phyloP scores from a whole-genome alignment of 305 asterid genomes.

The Fraxinus ornus region DNA sequence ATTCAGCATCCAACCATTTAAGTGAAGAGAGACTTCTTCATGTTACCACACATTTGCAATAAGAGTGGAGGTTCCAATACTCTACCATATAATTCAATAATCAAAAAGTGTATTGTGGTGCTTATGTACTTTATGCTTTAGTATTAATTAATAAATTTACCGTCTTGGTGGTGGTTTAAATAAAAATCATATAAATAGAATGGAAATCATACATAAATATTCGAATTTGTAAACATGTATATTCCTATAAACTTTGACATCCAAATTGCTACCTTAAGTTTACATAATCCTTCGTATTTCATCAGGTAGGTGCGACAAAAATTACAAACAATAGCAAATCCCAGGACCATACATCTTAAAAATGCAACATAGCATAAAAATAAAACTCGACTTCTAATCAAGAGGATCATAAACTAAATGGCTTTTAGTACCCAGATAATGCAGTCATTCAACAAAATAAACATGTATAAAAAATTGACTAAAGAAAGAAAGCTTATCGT shows the following conservation, averaged over 20 bases:
- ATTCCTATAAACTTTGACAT: neutral
- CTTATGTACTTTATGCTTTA: neutral
- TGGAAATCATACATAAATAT: neutral
- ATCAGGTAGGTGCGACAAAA: neutral
- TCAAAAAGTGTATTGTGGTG: neutral
- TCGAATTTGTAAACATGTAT: neutral
- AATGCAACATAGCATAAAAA: neutral
- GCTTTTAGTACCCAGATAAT: neutral
- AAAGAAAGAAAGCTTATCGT: neutral
- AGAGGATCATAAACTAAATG: neutral
- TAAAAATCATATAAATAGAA: neutral
- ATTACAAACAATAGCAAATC: neutral
- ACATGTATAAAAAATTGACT: neutral
- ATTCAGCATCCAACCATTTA: neutral
- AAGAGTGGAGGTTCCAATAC: neutral
- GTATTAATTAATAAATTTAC: neutral
- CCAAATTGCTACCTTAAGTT: neutral
- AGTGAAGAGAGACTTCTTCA: neutral
- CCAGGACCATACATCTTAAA: neutral
- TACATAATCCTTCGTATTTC: neutral
- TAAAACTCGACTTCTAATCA: neutral
- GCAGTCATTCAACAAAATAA: neutral
- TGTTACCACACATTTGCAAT: neutral
- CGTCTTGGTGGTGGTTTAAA: neutral
- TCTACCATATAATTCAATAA: neutral